Conservation (phyloP, 1,139 yeast genomes). For the Pneumocystis sp. region DNA sequence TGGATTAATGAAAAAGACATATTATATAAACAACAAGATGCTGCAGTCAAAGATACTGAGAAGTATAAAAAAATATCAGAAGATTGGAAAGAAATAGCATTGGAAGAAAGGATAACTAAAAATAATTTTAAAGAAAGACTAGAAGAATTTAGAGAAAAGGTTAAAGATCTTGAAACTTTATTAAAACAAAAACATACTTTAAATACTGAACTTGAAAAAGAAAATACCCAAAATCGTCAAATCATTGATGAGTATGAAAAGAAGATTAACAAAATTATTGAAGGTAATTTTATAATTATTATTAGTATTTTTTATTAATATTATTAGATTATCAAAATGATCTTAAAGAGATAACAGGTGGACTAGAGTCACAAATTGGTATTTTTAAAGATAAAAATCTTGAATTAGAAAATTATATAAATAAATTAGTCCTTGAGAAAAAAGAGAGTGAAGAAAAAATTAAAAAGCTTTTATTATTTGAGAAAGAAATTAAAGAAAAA, state of each 20-base stretch:
- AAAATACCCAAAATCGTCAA: slow-evolving; percentile 13
- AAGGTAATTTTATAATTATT: slow-evolving; percentile 17
- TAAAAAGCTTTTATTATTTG: slow-evolving; percentile 25
- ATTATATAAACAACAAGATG: slow-evolving; percentile 19
- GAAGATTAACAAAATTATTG: slow-evolving; percentile 25
- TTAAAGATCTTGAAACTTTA: slow-evolving; percentile 19
- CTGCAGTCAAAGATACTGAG: slow-evolving; percentile 19
- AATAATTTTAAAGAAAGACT: slow-evolving; percentile 25
- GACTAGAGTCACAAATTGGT: slow-evolving; percentile 17
- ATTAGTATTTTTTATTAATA: slow-evolving; percentile 13
- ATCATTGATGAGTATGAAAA: slow-evolving; percentile 19
- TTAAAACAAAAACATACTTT: slow-evolving; percentile 8
- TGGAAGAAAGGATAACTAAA: slow-evolving; percentile 22
- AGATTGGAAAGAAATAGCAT: slow-evolving; percentile 27
- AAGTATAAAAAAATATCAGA: slow-evolving; percentile 29
- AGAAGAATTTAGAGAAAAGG: slow-evolving; percentile 34
- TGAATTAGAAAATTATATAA: slow-evolving; percentile 16
- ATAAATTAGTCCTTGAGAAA: slow-evolving; percentile 15
- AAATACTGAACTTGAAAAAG: slow-evolving; percentile 10
- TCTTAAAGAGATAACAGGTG: slow-evolving; percentile 23
- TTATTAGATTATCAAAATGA: slow-evolving; percentile 27
- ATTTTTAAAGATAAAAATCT: slow-evolving; percentile 18
- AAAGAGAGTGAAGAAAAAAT: slow-evolving; percentile 19
- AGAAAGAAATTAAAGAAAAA: slow-evolving; percentile 51
- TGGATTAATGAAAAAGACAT: slow-evolving; percentile 33